Conservation (phyloP, 2,329 filamentous ascomycete species). For the Akanthomyces lecanii region DNA sequence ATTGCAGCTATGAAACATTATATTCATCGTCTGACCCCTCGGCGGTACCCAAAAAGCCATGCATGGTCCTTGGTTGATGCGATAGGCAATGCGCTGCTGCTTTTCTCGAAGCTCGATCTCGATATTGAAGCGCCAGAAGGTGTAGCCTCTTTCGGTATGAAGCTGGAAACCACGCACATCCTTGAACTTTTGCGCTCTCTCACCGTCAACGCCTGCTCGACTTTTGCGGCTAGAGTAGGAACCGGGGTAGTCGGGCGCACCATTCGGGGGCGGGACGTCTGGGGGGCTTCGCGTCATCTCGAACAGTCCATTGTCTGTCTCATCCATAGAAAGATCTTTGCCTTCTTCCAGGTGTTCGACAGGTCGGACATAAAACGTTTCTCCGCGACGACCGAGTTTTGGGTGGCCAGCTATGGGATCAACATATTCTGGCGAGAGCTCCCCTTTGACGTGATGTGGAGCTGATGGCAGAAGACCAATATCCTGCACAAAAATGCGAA, state of each 20-base stretch:
- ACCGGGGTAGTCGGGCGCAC: constrained; percentile 45
- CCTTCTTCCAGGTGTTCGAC: constrained; percentile 80
- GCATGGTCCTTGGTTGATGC: constrained; percentile 86
- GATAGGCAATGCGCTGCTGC: constrained; percentile 87
- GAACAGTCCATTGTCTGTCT: constrained; percentile 79
- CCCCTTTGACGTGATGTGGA: constrained; percentile 60
- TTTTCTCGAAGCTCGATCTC: constrained; percentile 77
- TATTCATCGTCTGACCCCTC: constrained; percentile 83
- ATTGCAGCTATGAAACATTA: constrained; percentile 98
- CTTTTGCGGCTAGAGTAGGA: constrained; percentile 52
- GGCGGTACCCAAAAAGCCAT: constrained; percentile 94
- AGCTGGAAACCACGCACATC: constrained; percentile 79
- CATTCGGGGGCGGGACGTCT: constrained; percentile 40
- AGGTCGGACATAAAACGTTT: constrained; percentile 82
- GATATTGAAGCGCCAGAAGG: constrained; percentile 96
- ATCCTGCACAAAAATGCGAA: constrained; percentile 83
- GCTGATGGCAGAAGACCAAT: constrained; percentile 78
- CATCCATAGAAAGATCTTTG: constrained; percentile 71
- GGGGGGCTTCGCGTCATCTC: constrained; percentile 58
- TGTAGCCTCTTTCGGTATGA: constrained; percentile 79
- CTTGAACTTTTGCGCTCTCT: constrained; percentile 74
- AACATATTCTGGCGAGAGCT: constrained; percentile 75
- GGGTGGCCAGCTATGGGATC: constrained; percentile 85
- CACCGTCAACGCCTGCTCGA: constrained; percentile 63
- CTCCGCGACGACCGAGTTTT: constrained; percentile 78